Percentiles rank a stretch among this genome's conserved stretches.
These are phyloP conservation scores for Calonectria pauciramosa DNA, from an alignment of 2,329 filamentous ascomycete genomes.

Conservation along the genomic window DNA sequence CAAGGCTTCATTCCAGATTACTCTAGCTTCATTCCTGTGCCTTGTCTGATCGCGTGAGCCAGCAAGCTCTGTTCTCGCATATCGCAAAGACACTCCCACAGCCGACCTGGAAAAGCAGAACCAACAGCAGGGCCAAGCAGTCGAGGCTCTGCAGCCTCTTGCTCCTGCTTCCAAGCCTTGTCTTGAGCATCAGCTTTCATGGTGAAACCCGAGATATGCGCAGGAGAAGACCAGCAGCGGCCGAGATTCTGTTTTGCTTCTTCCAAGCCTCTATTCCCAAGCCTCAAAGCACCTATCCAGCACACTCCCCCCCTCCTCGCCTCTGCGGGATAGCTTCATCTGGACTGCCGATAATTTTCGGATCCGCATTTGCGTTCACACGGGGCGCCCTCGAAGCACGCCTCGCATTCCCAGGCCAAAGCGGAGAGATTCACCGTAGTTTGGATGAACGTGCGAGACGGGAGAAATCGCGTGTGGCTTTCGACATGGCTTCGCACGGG, in stretches of 20 bases:
- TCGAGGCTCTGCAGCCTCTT: no score
- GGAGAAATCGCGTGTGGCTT: background rate
- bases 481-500: background rate
- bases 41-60: background rate
- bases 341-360: background rate
- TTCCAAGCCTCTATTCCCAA: background rate
- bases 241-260: background rate
- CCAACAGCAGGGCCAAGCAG: no score
- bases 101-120: no score
- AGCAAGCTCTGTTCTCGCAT: background rate
- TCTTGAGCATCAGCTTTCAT: background rate
- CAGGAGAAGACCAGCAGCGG: background rate
- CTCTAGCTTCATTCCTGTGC: no score
- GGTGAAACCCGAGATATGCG: background rate
- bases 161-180: no score
- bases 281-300: background rate
- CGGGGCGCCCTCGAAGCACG: background rate
- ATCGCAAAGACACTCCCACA: background rate
- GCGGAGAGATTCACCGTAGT: background rate
- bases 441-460: background rate
- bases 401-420: background rate
- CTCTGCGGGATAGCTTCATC: no score
- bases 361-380: background rate
- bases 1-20: background rate
- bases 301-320: background rate